These are phyloP conservation scores for Ophiostoma piceae DNA, from an alignment of 2,329 filamentous ascomycete genomes.

Conservation along the genomic window DNA sequence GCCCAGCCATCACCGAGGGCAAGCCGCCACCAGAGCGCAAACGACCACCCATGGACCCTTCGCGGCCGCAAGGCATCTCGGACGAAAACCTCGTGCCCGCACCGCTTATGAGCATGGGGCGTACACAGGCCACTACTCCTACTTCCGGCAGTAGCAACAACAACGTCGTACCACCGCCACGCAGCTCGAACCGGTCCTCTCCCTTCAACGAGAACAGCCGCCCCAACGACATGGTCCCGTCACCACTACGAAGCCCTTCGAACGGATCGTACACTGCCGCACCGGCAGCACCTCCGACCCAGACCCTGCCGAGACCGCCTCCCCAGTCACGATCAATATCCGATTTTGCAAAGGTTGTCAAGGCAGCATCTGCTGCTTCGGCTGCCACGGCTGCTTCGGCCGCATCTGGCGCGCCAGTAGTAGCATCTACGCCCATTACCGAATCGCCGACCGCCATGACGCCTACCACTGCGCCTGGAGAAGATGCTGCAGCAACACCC, in stretches of 20 bases:
- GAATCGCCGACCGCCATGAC: neutral
- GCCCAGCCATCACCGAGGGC: slow-evolving; percentile 35
- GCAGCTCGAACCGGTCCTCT: slow-evolving; percentile 37
- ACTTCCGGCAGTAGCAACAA: slow-evolving; percentile 34
- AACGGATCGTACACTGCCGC: slow-evolving; percentile 13
- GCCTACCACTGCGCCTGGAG: neutral
- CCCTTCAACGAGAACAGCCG: slow-evolving; percentile 16
- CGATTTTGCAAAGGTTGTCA: neutral
- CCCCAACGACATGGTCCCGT: slow-evolving; percentile 19
- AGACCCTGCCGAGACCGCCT: slow-evolving; percentile 7
- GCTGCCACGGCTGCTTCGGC: neutral
- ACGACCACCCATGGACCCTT: slow-evolving; percentile 61
- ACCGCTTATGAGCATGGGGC: slow-evolving; percentile 49
- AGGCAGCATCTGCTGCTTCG: neutral
- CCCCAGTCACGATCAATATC: slow-evolving; percentile 11
- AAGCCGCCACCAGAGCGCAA: slow-evolving; percentile 56
- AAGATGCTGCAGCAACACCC: slow-evolving; percentile 17
- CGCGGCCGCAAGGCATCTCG: slow-evolving; percentile 43
- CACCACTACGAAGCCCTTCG: slow-evolving; percentile 25
- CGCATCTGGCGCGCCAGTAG: neutral
- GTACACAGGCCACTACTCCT: slow-evolving; percentile 33
- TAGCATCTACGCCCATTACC: neutral
- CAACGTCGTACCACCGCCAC: slow-evolving; percentile 38
- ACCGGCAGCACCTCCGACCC: neutral
- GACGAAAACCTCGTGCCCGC: slow-evolving; percentile 55